Base-by-base conservation (phyloP, 495 filamentous ascomycete genomes). In the Cercophora newfieldiana region DNA sequence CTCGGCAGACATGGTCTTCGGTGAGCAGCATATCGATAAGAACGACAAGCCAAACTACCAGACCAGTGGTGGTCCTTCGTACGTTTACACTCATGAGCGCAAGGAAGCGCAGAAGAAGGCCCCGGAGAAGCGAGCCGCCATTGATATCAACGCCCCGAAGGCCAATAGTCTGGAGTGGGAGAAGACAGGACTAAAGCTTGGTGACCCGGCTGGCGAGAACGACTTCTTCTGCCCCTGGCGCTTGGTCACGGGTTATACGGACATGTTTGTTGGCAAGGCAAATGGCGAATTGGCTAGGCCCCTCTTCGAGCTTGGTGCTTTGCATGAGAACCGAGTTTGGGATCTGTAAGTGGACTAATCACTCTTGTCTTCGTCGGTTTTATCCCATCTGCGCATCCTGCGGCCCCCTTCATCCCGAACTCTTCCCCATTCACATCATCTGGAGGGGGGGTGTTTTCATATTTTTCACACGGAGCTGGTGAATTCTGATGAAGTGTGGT, bases 301-400 rank as follows among this genome's bases (percentile, higher is more conserved):
- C 68, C 88, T 89, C 66, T 87, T 89, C 50, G 75, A 68, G 0
- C 77, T 80, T 10, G 84, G 87, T 29, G 82, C 90, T 66, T 86
- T 87, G 67, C 68, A 82, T 2, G 53, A 68, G 28, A 63, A 69
- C 0, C 80, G 85, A 2, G 64, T 75, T 44, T 96, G 91, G 92
- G 88, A 92, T 64, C 67, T 95, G 91, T 96, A 79, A 85, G 89
- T 86, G 19, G 8, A 31, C 28, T 31, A 1, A 44, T 21, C 7
- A 47, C n/a, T 48, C 10, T 19, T 0, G 26, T 29, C 3, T 31
- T 33, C 25, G 3, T 57, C n/a, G 19, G 22, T 2, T 0, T 53
- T 21, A 6, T 47, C 31, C 37, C 37, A 6, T 14, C 37, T 14
- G 3, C 37, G 2, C 18, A 2, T 44, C 37, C 2, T 4, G n/a